phyloP scores from a whole-genome alignment of 176 grass and related monocot genomes.

The Tillandsia leiboldiana region DNA sequence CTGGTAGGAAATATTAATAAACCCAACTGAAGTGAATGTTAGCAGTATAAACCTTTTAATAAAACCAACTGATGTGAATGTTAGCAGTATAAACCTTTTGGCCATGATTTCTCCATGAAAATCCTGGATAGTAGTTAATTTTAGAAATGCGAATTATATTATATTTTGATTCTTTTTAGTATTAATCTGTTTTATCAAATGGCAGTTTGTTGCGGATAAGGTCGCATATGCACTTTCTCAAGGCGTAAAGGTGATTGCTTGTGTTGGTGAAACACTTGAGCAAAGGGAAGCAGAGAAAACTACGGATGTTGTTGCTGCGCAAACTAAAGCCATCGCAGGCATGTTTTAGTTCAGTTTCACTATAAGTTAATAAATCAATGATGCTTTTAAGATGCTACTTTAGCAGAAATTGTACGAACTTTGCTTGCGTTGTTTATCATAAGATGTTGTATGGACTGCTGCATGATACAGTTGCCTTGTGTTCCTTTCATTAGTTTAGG shows the following conservation, averaged over 20 bases:
- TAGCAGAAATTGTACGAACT: too few species aligned
- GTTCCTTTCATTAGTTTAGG: too few species aligned
- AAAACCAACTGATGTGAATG: too few species aligned
- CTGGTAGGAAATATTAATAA: too few species aligned
- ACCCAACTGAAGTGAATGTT: too few species aligned
- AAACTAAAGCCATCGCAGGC: slow-evolving; percentile 76
- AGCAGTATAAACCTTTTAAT: too few species aligned
- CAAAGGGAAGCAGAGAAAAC: slow-evolving; percentile 71
- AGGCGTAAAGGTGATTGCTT: slow-evolving; percentile 87
- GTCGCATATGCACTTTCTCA: slow-evolving; percentile 71
- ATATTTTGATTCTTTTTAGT: too few species aligned
- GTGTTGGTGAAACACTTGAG: slow-evolving; percentile 84
- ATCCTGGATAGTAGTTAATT: too few species aligned
- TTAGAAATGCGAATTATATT: too few species aligned
- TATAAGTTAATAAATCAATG: not conserved
- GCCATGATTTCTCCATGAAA: not conserved
- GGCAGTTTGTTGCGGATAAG: slow-evolving; percentile 75
- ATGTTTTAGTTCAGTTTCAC: slow-evolving; percentile 9
- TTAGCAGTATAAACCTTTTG: not conserved
- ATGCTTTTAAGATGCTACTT: not conserved
- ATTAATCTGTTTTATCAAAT: slow-evolving; percentile 9
- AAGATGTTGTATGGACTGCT: too few species aligned
- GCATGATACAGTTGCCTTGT: too few species aligned
- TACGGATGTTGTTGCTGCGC: slow-evolving; percentile 59
- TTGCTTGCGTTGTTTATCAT: too few species aligned